These are phyloP conservation scores for Populus hybrid DNA, from an alignment of 441 rosid genomes.

Conservation along the genomic window DNA sequence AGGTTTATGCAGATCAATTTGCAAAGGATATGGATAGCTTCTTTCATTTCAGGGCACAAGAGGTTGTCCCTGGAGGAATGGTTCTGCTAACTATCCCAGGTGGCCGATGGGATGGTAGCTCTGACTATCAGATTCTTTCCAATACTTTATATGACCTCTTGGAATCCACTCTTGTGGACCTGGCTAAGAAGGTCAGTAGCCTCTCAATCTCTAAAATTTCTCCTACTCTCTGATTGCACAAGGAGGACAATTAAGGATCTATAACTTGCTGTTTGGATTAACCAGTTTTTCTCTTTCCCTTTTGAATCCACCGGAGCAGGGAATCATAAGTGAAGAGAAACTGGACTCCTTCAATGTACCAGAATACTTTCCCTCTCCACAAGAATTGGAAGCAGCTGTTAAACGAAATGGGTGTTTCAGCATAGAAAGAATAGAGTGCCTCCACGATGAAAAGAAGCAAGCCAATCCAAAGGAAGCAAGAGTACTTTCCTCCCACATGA, in stretches of 20 bases:
- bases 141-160: not conserved
- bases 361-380: not conserved
- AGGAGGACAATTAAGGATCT: no score
- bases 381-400: conserved; percentile 11
- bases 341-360: conserved; percentile 21
- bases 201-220: no score
- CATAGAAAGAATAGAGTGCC: conserved; percentile 1
- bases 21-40: conserved; percentile 23
- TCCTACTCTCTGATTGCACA: no score
- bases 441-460: not conserved
- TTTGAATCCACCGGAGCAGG: not conserved
- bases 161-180: conserved; percentile 11
- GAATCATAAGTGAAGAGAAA: conserved; percentile 10
- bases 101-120: not conserved
- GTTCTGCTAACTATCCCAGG: not conserved
- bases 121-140: not conserved
- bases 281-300: not conserved
- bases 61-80: conserved; percentile 13
- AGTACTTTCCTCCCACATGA: not conserved
- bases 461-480: not conserved
- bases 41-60: conserved; percentile 11
- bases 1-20: conserved; percentile 26
- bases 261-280: no score
- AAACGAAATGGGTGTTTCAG: conserved; percentile 13
- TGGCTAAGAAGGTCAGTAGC: conserved; percentile 13